Base-by-base conservation (phyloP, 192 early-diverging fungal species). In the Podila verticillata region DNA sequence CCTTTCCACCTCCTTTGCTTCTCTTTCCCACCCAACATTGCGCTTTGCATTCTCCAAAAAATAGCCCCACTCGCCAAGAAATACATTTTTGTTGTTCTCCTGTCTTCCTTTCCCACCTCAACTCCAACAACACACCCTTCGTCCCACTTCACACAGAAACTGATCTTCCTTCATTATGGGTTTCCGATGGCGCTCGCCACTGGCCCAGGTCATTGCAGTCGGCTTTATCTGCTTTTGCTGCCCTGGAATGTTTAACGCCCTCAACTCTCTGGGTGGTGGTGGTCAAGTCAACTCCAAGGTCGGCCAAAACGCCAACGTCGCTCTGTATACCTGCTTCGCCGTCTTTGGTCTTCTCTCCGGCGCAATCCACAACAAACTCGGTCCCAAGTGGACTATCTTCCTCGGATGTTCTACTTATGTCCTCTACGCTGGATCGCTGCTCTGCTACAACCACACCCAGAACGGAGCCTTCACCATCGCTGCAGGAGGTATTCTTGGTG, bases 161-260 rank as follows among this genome's bases (percentile, higher is more conserved):
- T 9, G 51, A 12, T 7, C 20, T 9, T 54, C 51, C 5, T 26
- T n/a, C n/a, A 60, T 15, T 10, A 60, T 60, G 58, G 29, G 29
- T 30, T 60, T 60, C 58, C 30, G 75, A 20, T 84, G 84, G 77
- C 83, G 83, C 69, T 87, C 86, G 62, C 83, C 91, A 39, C 63
- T 91, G 79, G 85, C 86, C 48, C 92, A 93, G 75, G 87, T 93
- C 57, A 73, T 89, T 71, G 74, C 92, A 24, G 82, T 93, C 26
- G 89, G 91, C 47, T 81, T 93, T 48, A 84, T 93, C 9, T 91
- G 89, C 70, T 90, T 93, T 63, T 86, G 88, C 34, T 90, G 91
- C 57, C 92, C 92, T 9, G 92, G 92, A 20, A 92, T 92, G 89
- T 92, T 91, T 70, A 92, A 92, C 59, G 89, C 90, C 35, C 71